Percentiles rank a stretch among this genome's conserved stretches.
Evolutionary conservation across 768 basidiomycete species (phyloP).

Genomic region (Leccinum subgranulosum): DNA sequence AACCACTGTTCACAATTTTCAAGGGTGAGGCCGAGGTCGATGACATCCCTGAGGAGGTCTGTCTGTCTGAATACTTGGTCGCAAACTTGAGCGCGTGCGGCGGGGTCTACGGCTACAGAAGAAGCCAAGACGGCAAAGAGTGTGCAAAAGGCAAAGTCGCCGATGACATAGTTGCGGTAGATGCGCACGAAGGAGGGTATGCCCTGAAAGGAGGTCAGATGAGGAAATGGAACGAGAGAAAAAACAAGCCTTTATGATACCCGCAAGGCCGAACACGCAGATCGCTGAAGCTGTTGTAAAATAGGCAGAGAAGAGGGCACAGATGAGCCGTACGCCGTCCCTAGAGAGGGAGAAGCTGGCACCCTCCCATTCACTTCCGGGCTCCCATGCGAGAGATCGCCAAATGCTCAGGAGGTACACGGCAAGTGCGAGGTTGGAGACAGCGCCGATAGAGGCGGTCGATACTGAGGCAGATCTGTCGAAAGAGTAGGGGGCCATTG

Average conservation of each 20-base stretch:
- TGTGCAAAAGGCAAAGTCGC: slow-evolving; percentile 70
- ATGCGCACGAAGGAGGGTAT: slow-evolving; percentile 67
- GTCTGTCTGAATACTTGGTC: slow-evolving; percentile 75
- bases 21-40: slow-evolving; percentile 67
- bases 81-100: slow-evolving; percentile 60
- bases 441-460: slow-evolving; percentile 38
- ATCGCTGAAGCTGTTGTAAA: slow-evolving; percentile 64
- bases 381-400: slow-evolving; percentile 44
- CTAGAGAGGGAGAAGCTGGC: slow-evolving; percentile 38
- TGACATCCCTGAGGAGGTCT: slow-evolving; percentile 66
- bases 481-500: slow-evolving; percentile 5
- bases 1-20: slow-evolving; percentile 84
- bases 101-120: slow-evolving; percentile 55
- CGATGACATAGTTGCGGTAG: slow-evolving; percentile 79
- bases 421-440: slow-evolving; percentile 40
- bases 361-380: slow-evolving; percentile 50
- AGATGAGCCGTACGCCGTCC: slow-evolving; percentile 47
- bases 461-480: slow-evolving; percentile 37
- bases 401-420: slow-evolving; percentile 41
- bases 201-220: slow-evolving; percentile 38
- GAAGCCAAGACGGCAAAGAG: slow-evolving; percentile 54
- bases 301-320: slow-evolving; percentile 63
- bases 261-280: slow-evolving; percentile 61
- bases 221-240: neutral
- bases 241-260: slow-evolving; percentile 59